phyloP scores from a whole-genome alignment of 805 yeast species.

The Candida sakaeoensis region DNA sequence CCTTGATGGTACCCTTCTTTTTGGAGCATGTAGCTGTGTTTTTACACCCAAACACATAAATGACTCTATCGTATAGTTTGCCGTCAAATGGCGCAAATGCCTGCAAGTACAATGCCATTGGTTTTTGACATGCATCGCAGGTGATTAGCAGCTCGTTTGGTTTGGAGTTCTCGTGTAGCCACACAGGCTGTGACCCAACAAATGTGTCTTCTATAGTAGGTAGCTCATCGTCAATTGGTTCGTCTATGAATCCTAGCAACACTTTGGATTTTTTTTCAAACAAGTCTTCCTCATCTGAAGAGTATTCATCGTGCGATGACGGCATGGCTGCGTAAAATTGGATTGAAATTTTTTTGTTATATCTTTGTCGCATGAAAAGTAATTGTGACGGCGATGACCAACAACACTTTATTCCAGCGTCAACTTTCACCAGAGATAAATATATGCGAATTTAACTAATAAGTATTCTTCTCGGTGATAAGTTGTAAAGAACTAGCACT shows the following conservation, averaged over 20 bases:
- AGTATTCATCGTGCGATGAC: conserved; percentile 45
- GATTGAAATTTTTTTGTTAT: not conserved
- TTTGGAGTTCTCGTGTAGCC: conserved; percentile 60
- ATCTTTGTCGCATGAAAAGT: no score
- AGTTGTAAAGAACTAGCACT: no score
- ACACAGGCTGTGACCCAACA: conserved; percentile 68
- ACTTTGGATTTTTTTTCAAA: conserved; percentile 39
- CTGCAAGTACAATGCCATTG: conserved; percentile 70
- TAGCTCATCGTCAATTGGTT: conserved; percentile 42
- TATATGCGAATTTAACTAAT: no score
- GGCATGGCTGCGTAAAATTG: conserved; percentile 16
- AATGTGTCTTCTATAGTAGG: conserved; percentile 62
- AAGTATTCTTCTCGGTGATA: no score
- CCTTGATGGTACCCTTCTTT: conserved; percentile 66
- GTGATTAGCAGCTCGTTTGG: conserved; percentile 51
- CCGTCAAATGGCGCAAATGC: conserved; percentile 76
- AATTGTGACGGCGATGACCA: no score
- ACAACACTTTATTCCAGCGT: no score
- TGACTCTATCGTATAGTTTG: conserved; percentile 69
- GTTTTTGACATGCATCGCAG: conserved; percentile 64
- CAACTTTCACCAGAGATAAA: no score
- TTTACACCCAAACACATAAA: conserved; percentile 79
- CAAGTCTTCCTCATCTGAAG: conserved; percentile 49
- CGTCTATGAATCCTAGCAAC: conserved; percentile 63
- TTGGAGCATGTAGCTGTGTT: conserved; percentile 54